These are phyloP conservation scores for Paecilomyces dactylethromorphus DNA, from an alignment of 2,329 filamentous ascomycete species.

Conservation along the genomic window DNA sequence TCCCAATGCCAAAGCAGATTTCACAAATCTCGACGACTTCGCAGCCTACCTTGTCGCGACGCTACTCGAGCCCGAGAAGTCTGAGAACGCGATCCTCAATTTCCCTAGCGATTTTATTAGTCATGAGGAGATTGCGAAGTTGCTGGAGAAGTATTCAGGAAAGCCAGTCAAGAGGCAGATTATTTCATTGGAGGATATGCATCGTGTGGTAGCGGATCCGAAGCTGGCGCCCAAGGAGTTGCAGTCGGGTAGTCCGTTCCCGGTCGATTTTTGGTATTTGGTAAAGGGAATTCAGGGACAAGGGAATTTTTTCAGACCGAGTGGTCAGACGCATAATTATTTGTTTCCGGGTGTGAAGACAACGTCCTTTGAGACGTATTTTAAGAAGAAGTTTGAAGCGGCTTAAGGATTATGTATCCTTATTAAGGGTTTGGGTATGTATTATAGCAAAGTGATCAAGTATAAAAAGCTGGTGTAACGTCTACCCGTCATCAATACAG, in stretches of 20 bases:
- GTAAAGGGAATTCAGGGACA: constrained; percentile 16
- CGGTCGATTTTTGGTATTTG: constrained; percentile 19
- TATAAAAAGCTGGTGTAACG: too few species aligned
- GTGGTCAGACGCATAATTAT: constrained; percentile 13
- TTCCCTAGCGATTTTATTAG: constrained; percentile 18
- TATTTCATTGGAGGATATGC: constrained; percentile 10
- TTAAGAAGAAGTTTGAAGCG: not conserved
- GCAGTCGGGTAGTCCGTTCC: constrained; percentile 9
- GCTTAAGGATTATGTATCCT: not conserved
- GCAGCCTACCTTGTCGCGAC: constrained; percentile 18
- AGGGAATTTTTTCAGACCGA: constrained; percentile 13
- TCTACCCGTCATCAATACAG: too few species aligned
- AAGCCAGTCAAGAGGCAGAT: constrained; percentile 10
- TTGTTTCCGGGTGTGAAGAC: constrained; percentile 3
- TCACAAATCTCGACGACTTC: constrained; percentile 18
- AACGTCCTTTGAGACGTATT: constrained; percentile 8
- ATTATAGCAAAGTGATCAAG: not conserved
- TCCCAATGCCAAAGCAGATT: constrained; percentile 15
- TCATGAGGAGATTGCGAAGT: constrained; percentile 12
- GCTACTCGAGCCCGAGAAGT: constrained; percentile 13
- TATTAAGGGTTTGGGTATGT: not conserved
- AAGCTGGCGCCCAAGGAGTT: constrained; percentile 9
- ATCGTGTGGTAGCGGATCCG: constrained; percentile 9
- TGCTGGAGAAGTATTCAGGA: constrained; percentile 13
- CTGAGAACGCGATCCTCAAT: constrained; percentile 16